Evolutionary conservation across 352 stramenopile genomes (phyloP).

Genomic region (Phytophthora kernoviae): DNA sequence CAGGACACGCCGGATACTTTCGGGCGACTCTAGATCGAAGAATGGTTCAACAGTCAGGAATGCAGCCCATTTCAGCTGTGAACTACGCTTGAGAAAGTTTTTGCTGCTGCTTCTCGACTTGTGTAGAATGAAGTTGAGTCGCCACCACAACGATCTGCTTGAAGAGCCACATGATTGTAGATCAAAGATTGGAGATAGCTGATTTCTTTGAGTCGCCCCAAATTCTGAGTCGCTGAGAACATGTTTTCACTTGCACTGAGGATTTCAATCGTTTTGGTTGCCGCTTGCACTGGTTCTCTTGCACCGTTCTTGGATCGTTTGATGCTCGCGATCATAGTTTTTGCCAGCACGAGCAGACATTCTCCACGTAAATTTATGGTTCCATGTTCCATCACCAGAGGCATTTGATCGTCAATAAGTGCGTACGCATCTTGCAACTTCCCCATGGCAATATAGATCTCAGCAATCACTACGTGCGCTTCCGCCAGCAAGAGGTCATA

Average conservation of each 20-base stretch:
- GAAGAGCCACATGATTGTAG: constrained; percentile 38
- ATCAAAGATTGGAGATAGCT: constrained; percentile 48
- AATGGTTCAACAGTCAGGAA: constrained; percentile 36
- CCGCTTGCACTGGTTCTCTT: constrained; percentile 7
- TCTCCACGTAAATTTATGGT: constrained; percentile 59
- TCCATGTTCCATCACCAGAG: constrained; percentile 70
- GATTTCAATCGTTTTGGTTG: constrained; percentile 27
- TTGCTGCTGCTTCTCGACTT: constrained; percentile 29
- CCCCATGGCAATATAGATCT: constrained; percentile 68
- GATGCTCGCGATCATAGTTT: constrained; percentile 45
- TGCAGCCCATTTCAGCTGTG: constrained; percentile 32
- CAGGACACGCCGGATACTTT: constrained; percentile 33
- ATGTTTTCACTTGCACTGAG: constrained; percentile 35
- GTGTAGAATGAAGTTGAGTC: constrained; percentile 17
- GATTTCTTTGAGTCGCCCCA: constrained; percentile 44
- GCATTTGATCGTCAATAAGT: constrained; percentile 66
- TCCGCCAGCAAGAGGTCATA: constrained; percentile 68
- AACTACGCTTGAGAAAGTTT: constrained; percentile 35
- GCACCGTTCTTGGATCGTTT: constrained; percentile 24
- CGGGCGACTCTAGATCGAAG: constrained; percentile 35
- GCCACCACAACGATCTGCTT: constrained; percentile 18
- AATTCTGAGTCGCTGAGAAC: constrained; percentile 41
- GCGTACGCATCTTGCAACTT: constrained; percentile 46
- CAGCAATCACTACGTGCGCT: constrained; percentile 62
- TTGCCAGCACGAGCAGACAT: constrained; percentile 61